Evolutionary conservation across 305 asterid species (phyloP).

Genomic region (Petunia hybrid): DNA sequence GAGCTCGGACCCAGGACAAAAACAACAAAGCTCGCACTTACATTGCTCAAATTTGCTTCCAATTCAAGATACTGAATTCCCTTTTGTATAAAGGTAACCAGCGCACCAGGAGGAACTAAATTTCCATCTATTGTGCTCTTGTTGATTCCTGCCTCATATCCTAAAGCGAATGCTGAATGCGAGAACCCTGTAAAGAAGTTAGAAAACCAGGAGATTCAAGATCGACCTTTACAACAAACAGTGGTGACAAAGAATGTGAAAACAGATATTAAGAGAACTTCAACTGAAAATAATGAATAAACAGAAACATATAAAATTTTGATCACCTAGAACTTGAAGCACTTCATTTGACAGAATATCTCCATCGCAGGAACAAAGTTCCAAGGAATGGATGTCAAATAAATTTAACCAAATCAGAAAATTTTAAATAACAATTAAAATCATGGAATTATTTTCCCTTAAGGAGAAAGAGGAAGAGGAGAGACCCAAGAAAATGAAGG

Average conservation of each 20-base stretch:
- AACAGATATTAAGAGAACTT: neutral
- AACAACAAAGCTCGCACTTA: slow-evolving; percentile 50
- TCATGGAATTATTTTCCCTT: neutral
- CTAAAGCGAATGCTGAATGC: slow-evolving; percentile 89
- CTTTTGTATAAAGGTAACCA: slow-evolving; percentile 84
- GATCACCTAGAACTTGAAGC: neutral
- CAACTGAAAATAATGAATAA: neutral
- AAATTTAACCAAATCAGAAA: neutral
- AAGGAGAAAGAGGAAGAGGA: neutral
- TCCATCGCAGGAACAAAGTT: neutral
- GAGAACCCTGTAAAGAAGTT: slow-evolving; percentile 72
- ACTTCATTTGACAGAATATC: neutral
- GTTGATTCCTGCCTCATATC: slow-evolving; percentile 88
- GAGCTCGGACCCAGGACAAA: slow-evolving; percentile 25
- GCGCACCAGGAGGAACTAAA: slow-evolving; percentile 97
- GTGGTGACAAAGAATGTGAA: slow-evolving; percentile 15
- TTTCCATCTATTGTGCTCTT: slow-evolving; percentile 83
- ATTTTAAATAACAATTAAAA: neutral
- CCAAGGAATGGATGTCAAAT: neutral
- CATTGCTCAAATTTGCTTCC: slow-evolving; percentile 79
- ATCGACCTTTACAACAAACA: neutral
- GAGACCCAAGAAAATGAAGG: slow-evolving; percentile 14
- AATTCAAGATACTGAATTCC: slow-evolving; percentile 94
- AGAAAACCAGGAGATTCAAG: slow-evolving; percentile 29
- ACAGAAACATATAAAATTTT: neutral